Base-by-base conservation (phyloP, 2,329 filamentous ascomycete genomes). In the Emydomyces testavorans region DNA sequence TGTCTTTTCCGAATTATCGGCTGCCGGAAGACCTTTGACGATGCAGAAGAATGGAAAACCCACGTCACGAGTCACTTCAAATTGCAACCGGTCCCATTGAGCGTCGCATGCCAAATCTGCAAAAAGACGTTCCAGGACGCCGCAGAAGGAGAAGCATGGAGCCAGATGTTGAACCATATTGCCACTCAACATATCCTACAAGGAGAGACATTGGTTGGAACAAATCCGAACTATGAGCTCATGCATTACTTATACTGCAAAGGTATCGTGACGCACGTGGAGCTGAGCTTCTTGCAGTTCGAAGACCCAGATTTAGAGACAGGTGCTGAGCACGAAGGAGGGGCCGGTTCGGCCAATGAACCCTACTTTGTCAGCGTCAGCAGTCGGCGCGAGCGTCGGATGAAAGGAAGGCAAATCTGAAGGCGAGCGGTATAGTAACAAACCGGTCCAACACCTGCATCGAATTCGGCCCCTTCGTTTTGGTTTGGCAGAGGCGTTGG, bases 1-100 rank as follows among this genome's bases (percentile, higher is more conserved):
- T 71, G 69, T 49, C 60, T 71, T n/a, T 71, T 71, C 58, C 64
- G 69, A 50, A 62, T 69, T 48, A 60, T 71, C 6, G 63, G 68
- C 53, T 71, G 69, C 53, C 58, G 65, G 8, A 57, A 65, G 40
- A 60, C 59, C 8, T 70, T 69, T 49, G 58, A 63, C 36, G 60
- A 65, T 34, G 56, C 58, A 23, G 58, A 62, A 5, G 52, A 63
- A 26, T 71, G 68, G 67, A 66, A 65, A 44, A 65, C 59, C 6
- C 69, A 71, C 53, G 66, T 71, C 38, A 60, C 67, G 20, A 67
- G 67, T 43, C 69, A 71, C 50, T 71, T 71, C 50, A 64, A 64
- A 11, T 62, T 64, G 1, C 60, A 66, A 44, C 58, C 62, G 28
- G 60, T 67, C 6, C 69, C 69, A 2, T 56, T 56, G 18, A 64